Conservation (phyloP, 208 protist species). For the Crithidia mellificae region DNA sequence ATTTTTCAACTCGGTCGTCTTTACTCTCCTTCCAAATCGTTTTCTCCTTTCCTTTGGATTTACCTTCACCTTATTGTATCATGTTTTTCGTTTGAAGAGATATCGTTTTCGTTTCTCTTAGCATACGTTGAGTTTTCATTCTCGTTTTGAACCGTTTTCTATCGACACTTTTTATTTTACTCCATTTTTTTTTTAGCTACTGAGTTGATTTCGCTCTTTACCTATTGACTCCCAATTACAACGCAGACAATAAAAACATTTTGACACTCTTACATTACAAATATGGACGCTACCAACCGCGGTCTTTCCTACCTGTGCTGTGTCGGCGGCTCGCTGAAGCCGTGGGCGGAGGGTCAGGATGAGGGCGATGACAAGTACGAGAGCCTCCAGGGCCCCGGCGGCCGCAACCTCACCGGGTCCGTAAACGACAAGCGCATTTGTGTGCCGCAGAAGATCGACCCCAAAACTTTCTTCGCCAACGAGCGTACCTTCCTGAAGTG, state of each 20-base stretch:
- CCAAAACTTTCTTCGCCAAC: slow-evolving; percentile 93
- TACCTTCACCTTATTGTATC: too few species aligned
- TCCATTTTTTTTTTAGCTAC: background rate
- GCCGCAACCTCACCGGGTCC: slow-evolving; percentile 79
- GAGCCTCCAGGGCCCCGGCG: slow-evolving; percentile 67
- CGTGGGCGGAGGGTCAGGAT: slow-evolving; percentile 86
- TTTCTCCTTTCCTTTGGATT: too few species aligned
- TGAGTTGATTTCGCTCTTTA: background rate
- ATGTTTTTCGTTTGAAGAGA: too few species aligned
- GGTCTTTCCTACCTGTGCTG: slow-evolving; percentile 73
- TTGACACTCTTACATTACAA: background rate
- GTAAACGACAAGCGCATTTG: slow-evolving; percentile 87
- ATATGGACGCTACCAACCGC: slow-evolving; percentile 54
- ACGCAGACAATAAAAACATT: background rate
- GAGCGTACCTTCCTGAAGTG: slow-evolving; percentile 93
- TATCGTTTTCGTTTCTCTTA: too few species aligned
- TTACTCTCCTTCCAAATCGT: too few species aligned
- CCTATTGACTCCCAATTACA: background rate
- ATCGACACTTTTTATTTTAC: background rate
- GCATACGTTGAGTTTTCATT: too few species aligned
- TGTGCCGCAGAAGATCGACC: slow-evolving; percentile 92
- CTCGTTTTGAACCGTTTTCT: too few species aligned
- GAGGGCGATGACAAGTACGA: slow-evolving; percentile 87
- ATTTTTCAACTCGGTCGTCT: too few species aligned
- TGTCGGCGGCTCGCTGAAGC: slow-evolving; percentile 66